Percentiles rank a stretch among this genome's conserved stretches.
Evolutionary conservation across 2,329 filamentous ascomycete genomes (phyloP).

Genomic region (Chaetomiaceae sp.): DNA sequence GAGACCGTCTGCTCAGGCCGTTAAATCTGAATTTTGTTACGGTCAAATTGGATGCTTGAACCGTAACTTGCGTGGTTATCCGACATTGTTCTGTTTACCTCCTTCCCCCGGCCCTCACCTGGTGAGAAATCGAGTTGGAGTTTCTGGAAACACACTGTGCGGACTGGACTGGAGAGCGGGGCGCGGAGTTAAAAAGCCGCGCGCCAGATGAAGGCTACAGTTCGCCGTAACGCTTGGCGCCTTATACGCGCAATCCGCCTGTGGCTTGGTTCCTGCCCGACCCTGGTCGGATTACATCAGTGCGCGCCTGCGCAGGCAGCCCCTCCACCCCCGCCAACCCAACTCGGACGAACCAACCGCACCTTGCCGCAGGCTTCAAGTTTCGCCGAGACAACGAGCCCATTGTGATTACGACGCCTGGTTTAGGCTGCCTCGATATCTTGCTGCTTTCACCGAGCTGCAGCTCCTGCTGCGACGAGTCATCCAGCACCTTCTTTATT

Average conservation of each 20-base stretch:
- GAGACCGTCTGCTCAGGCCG: too few relatives aligned
- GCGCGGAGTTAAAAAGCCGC: too few relatives aligned
- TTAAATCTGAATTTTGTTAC: too few relatives aligned
- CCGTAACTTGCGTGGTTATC: too few relatives aligned
- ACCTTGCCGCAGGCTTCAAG: slow-evolving; percentile 7
- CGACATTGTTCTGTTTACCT: too few relatives aligned
- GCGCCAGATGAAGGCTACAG: too few relatives aligned
- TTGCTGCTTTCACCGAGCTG: neutral
- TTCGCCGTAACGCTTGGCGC: too few relatives aligned
- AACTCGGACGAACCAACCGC: slow-evolving; percentile 4
- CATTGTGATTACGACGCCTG: slow-evolving; percentile 13
- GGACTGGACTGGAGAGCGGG: too few relatives aligned
- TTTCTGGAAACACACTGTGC: too few relatives aligned
- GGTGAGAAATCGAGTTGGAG: too few relatives aligned
- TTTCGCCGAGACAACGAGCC: slow-evolving; percentile 18
- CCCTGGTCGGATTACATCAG: slow-evolving; percentile 24
- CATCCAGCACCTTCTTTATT: neutral
- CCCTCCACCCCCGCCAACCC: slow-evolving; percentile 18
- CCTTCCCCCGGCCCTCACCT: too few relatives aligned
- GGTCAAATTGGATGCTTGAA: too few relatives aligned
- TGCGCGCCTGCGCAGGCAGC: slow-evolving; percentile 15
- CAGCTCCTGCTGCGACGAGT: slow-evolving; percentile 3
- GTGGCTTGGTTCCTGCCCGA: slow-evolving; percentile 15
- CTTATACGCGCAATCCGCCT: slow-evolving; percentile 13
- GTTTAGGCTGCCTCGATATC: neutral